phyloP scores from a whole-genome alignment of 1,139 yeast genomes.

The Zygosaccharomyces pseudobailii region DNA sequence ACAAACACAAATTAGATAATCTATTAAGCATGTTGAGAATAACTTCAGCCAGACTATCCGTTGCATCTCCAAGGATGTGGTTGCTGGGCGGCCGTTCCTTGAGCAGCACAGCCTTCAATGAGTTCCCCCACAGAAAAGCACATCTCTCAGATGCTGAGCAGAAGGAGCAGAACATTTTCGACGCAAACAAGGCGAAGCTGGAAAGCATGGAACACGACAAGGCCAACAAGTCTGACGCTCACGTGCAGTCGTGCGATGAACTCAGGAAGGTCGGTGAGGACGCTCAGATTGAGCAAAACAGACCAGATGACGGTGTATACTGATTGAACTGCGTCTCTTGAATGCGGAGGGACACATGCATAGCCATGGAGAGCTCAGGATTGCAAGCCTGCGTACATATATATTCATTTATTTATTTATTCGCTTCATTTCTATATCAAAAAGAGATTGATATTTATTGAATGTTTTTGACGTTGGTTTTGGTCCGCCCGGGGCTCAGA shows the following conservation, averaged over 20 bases:
- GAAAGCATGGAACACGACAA: conserved; percentile 28
- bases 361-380: background rate
- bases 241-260: conserved; percentile 18
- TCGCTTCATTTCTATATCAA: background rate
- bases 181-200: conserved; percentile 25
- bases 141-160: conserved; percentile 19
- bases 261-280: conserved; percentile 30
- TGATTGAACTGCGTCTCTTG: conserved; percentile 5
- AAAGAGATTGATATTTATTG: background rate
- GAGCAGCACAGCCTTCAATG: conserved; percentile 5
- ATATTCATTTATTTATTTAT: background rate
- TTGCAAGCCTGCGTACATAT: background rate
- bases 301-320: conserved; percentile 35
- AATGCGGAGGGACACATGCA: background rate
- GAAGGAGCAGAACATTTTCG: conserved; percentile 26
- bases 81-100: conserved; percentile 4
- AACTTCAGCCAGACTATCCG: background rate
- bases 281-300: conserved; percentile 32
- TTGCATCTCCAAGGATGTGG: background rate
- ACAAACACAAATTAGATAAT: background rate
- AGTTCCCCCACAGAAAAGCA: conserved; percentile 17
- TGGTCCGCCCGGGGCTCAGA: too few relatives aligned
- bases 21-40: background rate
- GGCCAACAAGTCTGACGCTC: conserved; percentile 9
- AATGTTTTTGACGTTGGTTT: too few relatives aligned